A percentile compares a stretch with the other conserved stretches of the same genome.
Conservation (phyloP, 345 rosid genomes). For the Salix suchowensis region DNA sequence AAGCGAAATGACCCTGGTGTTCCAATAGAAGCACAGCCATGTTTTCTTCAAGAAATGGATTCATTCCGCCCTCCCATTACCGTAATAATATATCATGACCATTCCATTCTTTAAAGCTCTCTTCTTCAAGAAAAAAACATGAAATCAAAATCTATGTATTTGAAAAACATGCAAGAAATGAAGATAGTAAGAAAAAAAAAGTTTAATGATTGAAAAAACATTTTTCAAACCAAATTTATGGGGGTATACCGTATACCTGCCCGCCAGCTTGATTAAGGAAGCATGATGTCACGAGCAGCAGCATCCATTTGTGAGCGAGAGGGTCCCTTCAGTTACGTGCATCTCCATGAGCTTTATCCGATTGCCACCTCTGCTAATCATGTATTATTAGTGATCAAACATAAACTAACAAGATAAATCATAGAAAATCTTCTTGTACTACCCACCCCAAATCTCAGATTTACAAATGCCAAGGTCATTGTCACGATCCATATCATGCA, state of each 20-base stretch:
- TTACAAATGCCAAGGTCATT: not conserved
- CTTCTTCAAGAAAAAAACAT: too few relatives aligned
- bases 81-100: not conserved
- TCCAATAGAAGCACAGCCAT: not conserved
- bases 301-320: constrained; percentile 13
- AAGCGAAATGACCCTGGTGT: not conserved
- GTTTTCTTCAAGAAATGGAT: not conserved
- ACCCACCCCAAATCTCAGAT: not conserved
- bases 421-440: too few relatives aligned
- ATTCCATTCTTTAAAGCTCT: too few relatives aligned
- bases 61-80: not conserved
- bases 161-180: too few relatives aligned
- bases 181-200: too few relatives aligned
- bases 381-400: too few relatives aligned
- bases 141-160: too few relatives aligned
- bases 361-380: constrained; percentile 1
- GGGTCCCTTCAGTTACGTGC: constrained; percentile 29
- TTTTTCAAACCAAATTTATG: too few relatives aligned
- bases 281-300: constrained; percentile 20
- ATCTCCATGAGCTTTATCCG: constrained; percentile 22
- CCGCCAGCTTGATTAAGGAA: not conserved
- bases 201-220: too few relatives aligned
- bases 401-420: too few relatives aligned
- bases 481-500: not conserved
- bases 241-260: too few relatives aligned